These are phyloP conservation scores for Ceratonia siliqua DNA, from an alignment of 306 rosid genomes.

Conservation along the genomic window DNA sequence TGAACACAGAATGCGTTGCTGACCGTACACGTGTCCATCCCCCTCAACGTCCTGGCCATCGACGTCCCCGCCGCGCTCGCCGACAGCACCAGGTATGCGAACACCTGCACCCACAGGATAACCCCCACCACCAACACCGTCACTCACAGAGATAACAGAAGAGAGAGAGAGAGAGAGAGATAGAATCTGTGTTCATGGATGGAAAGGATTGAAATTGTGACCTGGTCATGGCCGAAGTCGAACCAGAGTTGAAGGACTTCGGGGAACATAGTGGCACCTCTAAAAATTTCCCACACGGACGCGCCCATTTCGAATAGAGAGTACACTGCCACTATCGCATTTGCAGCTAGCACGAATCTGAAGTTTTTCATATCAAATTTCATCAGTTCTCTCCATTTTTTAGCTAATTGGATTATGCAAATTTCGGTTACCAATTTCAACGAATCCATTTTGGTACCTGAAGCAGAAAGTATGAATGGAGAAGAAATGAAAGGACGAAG, in stretches of 20 bases:
- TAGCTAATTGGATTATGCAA: neutral
- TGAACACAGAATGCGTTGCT: constrained; percentile 75
- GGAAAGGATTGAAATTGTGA: constrained; percentile 33
- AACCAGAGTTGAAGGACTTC: constrained; percentile 93
- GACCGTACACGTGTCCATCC: constrained; percentile 65
- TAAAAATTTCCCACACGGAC: constrained; percentile 90
- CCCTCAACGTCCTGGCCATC: constrained; percentile 54
- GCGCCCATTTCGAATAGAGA: constrained; percentile 84
- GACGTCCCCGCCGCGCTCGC: constrained; percentile 96
- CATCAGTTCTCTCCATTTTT: neutral
- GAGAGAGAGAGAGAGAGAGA: neutral
- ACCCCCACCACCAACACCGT: neutral
- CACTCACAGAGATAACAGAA: neutral
- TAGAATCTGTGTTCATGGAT: neutral
- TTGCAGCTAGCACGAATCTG: constrained; percentile 91
- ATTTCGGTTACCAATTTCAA: neutral
- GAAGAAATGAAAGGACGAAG: too few relatives aligned
- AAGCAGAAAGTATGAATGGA: too few relatives aligned
- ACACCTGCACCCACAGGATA: constrained; percentile 62
- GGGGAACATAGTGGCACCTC: constrained; percentile 79
- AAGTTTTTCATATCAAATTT: neutral
- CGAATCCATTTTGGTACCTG: too few relatives aligned
- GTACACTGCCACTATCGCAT: constrained; percentile 78
- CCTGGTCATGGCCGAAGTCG: constrained; percentile 99
- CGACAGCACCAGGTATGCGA: constrained; percentile 80